Evolutionary conservation across 805 yeast genomes (phyloP), one percentile per base, ranked within the genome.

Genomic region (Saturnispora zaruensis): DNA sequence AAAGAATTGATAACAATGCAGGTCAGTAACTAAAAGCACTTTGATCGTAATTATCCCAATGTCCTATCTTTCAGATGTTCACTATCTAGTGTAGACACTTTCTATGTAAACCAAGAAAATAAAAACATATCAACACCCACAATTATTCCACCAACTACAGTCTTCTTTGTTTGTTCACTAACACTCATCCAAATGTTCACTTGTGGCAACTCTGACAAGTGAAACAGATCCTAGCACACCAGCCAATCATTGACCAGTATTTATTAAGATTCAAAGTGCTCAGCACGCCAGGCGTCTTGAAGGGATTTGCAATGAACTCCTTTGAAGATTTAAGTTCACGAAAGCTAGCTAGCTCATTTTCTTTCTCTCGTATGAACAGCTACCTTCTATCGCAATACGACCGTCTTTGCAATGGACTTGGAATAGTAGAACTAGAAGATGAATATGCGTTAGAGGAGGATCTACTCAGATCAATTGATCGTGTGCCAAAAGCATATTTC

Each of bases 401-500:
- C 3, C 40, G 21, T 18, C 24, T 36, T 18, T 18, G 14, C 21
- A 36, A 36, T 18, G 40, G 40, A 7, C 21, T 18, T 20, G 23
- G 18, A 23, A 7, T 36, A 18, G 23, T 18, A 7, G 40, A 36
- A 2, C 21, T 18, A 2, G 21, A 18, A 1, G 14, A 16, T 16
- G 40, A 36, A 9, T 5, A 18, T 13, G 13, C 14, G 4, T 18
- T 36, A 16, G 11, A 36, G n/a, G 18, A 14, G 11, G 42, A 23
- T n/a, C 2, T 45, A 13, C 20, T 9, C 8, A 16, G n/a, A 14
- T 30, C 28, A 30, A 41, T 40, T 3, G 25, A 20, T 8, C 21
- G 36, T 1, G 41, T 49, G 6, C 52, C 55, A 16, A 46, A 32
- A 14, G 49, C 41, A 11, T 38, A 49, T 36, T 43, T 37, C n/a